Evolutionary conservation across 2,329 filamentous ascomycete species (phyloP), one percentile per base, ranked within the genome.

Genomic region (Cladosporium sp.): DNA sequence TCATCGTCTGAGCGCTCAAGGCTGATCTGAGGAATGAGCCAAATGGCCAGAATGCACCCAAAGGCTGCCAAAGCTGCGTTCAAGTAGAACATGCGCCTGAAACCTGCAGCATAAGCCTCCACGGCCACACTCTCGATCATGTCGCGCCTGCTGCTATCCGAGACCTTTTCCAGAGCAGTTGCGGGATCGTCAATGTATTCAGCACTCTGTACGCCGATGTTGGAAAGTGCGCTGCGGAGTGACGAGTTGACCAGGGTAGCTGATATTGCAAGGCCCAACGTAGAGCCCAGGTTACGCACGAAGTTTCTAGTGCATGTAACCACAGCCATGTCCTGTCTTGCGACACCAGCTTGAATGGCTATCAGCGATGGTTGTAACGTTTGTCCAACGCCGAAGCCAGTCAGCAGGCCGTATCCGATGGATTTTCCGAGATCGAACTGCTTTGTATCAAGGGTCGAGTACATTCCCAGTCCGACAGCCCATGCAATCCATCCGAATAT

Each of bases 171-270:
- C 34, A 17, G 30, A 17, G 38, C 19, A 17, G 29, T 60, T 75
- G 75, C 53, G 79, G 76, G 20, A 80, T 61, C 2, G 76, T 79
- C 43, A 78, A 77, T 2, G 76, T 76, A 78, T 73, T 1, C 77
- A 77, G 0, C 76, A 65, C 32, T 76, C 5, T 19, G 11, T 17
- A 22, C 18, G 17, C 17, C 42, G 3, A 22, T 8, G 29, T 11
- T 29, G 9, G 42, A 34, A 3, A 44, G 29, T 20, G 42, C 17
- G 11, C n/a, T 19, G 19, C 30, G 29, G 4, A 44, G 30, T 2
- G 27, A 20, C 2, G 29, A 36, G 18, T 44, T 44, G 29, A 44
- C 29, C 20, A 44, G 15, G 5, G 42, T 44, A 11, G 42, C 42
- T 7, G 29, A 20, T 7, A 44, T 34, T 4, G 42, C 42, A 15